Evolutionary conservation across 345 rosid species (phyloP), one percentile per base, ranked within the genome.

Genomic region (Hevea brasiliensis): DNA sequence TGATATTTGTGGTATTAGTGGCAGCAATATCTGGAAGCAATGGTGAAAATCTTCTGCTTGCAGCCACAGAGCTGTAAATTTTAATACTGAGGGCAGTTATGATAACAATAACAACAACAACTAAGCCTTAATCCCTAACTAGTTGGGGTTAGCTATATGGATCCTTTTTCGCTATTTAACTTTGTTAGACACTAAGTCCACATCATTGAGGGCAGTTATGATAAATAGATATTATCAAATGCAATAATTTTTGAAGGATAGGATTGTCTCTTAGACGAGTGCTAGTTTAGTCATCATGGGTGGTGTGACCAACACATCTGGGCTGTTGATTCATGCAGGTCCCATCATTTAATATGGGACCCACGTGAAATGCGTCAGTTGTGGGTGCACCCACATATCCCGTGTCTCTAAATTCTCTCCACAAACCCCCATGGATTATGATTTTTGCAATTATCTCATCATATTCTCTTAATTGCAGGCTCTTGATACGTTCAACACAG

Each of bases 401-500:
- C n/a, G 20, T 20, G 66, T 26, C 14, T 9, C 27, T 62, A 18
- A 50, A 44, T 61, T 20, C 3, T 62, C 6, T 32, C 37, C 13
- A 18, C 18, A 62, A 40, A 21, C 20, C 23, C 18, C 8, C 41
- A 32, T 32, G 63, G 24, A 35, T n/a, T 15, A n/a, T 61, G 47
- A 51, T 32, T 54, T 37, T 61, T 63, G 21, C 14, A 72, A 6
- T 1, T n/a, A 50, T 23, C 50, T 61, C 11, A 24, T 26, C 24
- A 8, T 37, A 7, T 29, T 56, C 67, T 50, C 61, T 73, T 56
- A 48, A 73, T 59, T 65, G 62, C 76, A 73, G 76, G 76, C 76
- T 65, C 76, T 73, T 65, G 76, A 73, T 65, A 73, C 76, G 55
- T 73, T 73, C 71, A 73, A 73, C 56, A 65, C 76, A 24, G 76